Conservation (phyloP, 306 rosid genomes). For the Cucumis sativus region Cucumber_9930_V3 NC_026656.2:22303501-22304000, state of each 20-base stretch:
- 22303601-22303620: conserved; percentile 73
- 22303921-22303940: conserved; percentile 47
- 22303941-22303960: conserved; percentile 26
- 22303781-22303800: conserved; percentile 64
- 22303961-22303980: conserved; percentile 84
- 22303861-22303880: conserved; percentile 71
- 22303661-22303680: conserved; percentile 74
- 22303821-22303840: conserved; percentile 49
- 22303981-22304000: conserved; percentile 74
- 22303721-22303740: conserved; percentile 50
- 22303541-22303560: conserved; percentile 74
- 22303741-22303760: conserved; percentile 95
- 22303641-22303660: conserved; percentile 61
- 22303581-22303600: conserved; percentile 39
- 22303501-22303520: conserved; percentile 41
- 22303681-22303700: conserved; percentile 81
- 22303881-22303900: conserved; percentile 42
- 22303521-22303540: conserved; percentile 44
- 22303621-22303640: conserved; percentile 49
- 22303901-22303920: conserved; percentile 70
- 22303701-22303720: conserved; percentile 44
- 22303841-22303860: conserved; percentile 47
- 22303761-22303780: conserved; percentile 79
- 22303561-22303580: conserved; percentile 81
- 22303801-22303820: conserved; percentile 49